A percentile compares a stretch with the other conserved stretches of the same genome.
phyloP scores from a whole-genome alignment of 2,329 filamentous ascomycete genomes.

The Apiospora saccharicola region DNA sequence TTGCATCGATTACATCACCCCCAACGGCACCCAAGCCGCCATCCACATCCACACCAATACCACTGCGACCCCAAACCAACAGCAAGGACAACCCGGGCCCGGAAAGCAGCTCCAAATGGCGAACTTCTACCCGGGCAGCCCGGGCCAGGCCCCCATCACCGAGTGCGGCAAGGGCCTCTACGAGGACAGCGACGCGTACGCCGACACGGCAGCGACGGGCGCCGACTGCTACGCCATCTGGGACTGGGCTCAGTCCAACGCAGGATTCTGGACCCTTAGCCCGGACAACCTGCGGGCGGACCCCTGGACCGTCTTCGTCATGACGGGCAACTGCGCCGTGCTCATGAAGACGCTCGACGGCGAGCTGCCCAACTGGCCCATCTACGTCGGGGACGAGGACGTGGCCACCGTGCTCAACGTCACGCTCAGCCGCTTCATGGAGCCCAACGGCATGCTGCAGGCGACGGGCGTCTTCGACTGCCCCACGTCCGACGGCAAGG shows the following conservation, averaged over 20 bases:
- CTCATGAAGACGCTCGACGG: not conserved
- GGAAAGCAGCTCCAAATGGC: not conserved
- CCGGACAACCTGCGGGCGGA: not conserved
- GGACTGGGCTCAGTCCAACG: not conserved
- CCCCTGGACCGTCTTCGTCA: not conserved
- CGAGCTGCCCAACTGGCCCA: not conserved
- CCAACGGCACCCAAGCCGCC: not conserved
- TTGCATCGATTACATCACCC: not conserved
- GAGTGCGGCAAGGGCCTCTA: not conserved
- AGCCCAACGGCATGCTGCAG: not conserved
- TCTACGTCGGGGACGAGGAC: conserved; percentile 5
- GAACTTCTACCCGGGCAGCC: not conserved
- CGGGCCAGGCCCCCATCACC: not conserved
- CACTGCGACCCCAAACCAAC: not conserved
- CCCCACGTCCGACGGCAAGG: not conserved
- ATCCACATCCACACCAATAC: not conserved
- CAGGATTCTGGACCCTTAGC: not conserved
- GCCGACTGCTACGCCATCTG: conserved; percentile 1
- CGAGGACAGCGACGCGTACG: not conserved
- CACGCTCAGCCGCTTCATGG: not conserved
- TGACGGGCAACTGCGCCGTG: not conserved
- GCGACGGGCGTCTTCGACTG: not conserved
- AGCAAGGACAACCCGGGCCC: not conserved
- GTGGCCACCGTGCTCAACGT: not conserved
- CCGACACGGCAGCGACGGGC: not conserved